Conservation (phyloP, 805 yeast genomes). For the Saccharomycopsis babjevae region DNA sequence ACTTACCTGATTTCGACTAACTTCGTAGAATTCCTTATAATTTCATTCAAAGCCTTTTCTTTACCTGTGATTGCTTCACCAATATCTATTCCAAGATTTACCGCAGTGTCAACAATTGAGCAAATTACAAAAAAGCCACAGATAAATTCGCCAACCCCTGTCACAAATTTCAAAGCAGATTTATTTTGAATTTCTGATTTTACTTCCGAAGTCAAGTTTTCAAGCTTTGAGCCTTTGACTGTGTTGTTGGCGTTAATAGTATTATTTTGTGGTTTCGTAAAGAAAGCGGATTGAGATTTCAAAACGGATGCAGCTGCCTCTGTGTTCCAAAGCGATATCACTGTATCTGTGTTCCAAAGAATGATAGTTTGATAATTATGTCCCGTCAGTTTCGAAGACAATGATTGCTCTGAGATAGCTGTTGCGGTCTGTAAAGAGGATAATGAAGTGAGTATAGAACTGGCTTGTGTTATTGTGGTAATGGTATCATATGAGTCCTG, state of each 20-base stretch:
- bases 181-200: slow-evolving; percentile 1
- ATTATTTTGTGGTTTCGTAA: neutral
- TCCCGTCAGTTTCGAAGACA: neutral
- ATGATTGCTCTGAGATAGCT: neutral
- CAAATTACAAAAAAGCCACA: slow-evolving; percentile 14
- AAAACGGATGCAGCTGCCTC: no score
- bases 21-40: slow-evolving; percentile 7
- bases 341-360: neutral
- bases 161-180: slow-evolving; percentile 1
- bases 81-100: slow-evolving; percentile 3
- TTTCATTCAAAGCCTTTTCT: slow-evolving; percentile 6
- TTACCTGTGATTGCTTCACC: slow-evolving; percentile 5
- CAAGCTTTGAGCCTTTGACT: neutral
- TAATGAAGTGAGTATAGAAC: neutral
- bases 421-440: neutral
- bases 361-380: neutral
- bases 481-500: neutral
- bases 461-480: neutral
- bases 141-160: slow-evolving; percentile 5
- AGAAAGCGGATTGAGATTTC: neutral
- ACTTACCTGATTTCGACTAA: slow-evolving; percentile 6
- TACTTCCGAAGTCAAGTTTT: neutral
- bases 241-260: neutral
- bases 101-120: slow-evolving; percentile 7
- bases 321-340: neutral